Evolutionary conservation across 2,329 filamentous ascomycete species (phyloP).

Genomic region (Phialophora chinensis): DNA sequence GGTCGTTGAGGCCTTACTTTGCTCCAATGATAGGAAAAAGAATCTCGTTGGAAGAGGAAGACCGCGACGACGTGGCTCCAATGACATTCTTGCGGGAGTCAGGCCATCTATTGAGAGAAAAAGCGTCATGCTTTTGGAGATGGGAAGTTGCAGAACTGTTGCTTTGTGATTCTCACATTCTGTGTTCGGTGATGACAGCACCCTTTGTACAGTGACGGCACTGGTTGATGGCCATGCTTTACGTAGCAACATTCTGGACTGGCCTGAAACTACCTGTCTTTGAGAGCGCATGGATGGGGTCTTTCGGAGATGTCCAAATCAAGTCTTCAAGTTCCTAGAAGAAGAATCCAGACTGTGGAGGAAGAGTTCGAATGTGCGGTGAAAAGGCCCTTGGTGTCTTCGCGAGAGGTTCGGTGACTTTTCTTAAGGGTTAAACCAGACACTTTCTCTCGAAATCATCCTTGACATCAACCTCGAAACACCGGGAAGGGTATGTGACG

Average conservation of each 20-base stretch:
- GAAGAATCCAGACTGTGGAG: neutral
- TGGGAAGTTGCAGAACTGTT: neutral
- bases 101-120: neutral
- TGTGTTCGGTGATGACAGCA: neutral
- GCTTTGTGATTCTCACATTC: neutral
- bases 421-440: neutral
- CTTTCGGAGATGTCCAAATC: neutral
- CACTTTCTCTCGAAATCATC: neutral
- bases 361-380: neutral
- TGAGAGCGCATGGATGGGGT: neutral
- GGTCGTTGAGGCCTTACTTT: neutral
- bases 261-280: neutral
- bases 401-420: neutral
- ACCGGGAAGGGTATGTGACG: neutral
- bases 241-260: neutral
- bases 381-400: neutral
- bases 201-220: neutral
- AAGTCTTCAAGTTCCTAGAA: neutral
- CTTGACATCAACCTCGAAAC: neutral
- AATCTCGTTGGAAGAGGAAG: neutral
- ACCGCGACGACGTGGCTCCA: constrained; percentile 3
- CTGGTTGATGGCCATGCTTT: neutral
- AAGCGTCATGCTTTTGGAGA: neutral
- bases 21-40: neutral
- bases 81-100: neutral